A percentile compares a stretch with the other conserved stretches of the same genome.
These are phyloP conservation scores for Gaillardinia entomophila DNA, from an alignment of 805 yeast species.

Conservation along the genomic window DNA sequence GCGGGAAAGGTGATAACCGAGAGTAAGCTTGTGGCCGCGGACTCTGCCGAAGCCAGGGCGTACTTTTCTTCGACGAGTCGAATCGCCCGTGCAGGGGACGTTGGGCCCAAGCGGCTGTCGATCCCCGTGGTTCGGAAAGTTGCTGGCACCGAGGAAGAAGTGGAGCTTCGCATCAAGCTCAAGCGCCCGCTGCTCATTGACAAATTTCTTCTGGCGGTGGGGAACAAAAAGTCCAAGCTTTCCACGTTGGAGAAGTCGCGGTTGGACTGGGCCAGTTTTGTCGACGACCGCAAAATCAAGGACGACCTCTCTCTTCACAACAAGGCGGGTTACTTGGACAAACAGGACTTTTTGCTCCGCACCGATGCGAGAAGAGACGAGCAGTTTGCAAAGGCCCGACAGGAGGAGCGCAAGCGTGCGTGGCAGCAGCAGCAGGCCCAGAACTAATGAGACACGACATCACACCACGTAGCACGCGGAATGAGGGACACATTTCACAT, in stretches of 20 bases:
- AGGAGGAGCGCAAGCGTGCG: constrained; percentile 18
- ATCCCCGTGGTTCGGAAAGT: constrained; percentile 30
- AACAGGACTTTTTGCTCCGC: constrained; percentile 80
- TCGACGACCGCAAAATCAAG: constrained; percentile 75
- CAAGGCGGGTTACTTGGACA: constrained; percentile 87
- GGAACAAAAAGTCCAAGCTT: constrained; percentile 62
- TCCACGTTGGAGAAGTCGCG: constrained; percentile 91
- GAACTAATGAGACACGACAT: too few species aligned
- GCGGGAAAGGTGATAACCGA: constrained; percentile 83
- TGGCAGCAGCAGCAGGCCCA: background rate
- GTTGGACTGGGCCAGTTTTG: constrained; percentile 92
- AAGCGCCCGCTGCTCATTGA: constrained; percentile 74
- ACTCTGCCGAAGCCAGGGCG: constrained; percentile 85
- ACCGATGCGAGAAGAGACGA: constrained; percentile 58
- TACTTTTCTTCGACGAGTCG: constrained; percentile 54
- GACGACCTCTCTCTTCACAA: constrained; percentile 79
- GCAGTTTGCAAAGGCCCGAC: constrained; percentile 40
- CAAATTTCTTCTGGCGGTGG: constrained; percentile 61
- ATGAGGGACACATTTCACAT: too few species aligned
- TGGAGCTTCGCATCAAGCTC: constrained; percentile 47
- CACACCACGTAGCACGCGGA: too few species aligned
- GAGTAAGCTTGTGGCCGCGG: constrained; percentile 66
- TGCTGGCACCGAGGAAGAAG: constrained; percentile 24
- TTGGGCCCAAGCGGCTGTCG: constrained; percentile 14
- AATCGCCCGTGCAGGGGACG: constrained; percentile 7